Conservation (phyloP, 2,329 filamentous ascomycete species). For the Phialophora expanda region DNA sequence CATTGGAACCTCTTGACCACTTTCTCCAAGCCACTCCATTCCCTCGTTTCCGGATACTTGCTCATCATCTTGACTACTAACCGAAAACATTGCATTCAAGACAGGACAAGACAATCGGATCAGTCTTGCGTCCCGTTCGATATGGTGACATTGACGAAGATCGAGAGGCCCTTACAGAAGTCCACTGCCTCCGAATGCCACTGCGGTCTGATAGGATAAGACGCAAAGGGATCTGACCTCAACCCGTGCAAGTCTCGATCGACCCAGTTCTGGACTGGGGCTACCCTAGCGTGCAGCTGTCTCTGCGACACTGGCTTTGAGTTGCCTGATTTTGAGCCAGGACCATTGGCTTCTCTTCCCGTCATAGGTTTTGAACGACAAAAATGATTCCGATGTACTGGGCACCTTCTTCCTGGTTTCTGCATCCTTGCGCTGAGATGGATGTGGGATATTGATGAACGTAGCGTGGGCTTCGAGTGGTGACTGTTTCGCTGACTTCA, state of each 20-base stretch:
- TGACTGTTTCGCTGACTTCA: background rate
- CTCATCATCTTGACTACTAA: background rate
- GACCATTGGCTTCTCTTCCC: background rate
- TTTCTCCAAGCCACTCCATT: background rate
- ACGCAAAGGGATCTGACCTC: background rate
- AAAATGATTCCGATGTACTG: background rate
- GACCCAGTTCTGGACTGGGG: background rate
- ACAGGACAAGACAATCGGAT: background rate
- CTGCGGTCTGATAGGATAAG: background rate
- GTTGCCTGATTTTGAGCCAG: background rate
- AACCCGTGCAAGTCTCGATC: background rate
- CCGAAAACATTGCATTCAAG: background rate
- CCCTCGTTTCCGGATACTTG: background rate
- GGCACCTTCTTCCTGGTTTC: background rate
- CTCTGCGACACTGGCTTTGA: background rate
- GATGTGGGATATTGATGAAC: background rate
- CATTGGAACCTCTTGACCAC: background rate
- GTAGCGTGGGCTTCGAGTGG: background rate
- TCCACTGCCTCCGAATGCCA: background rate
- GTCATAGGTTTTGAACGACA: background rate
- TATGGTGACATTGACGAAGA: background rate
- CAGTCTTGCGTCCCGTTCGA: background rate
- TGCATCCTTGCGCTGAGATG: background rate
- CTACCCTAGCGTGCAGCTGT: background rate
- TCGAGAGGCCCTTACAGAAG: background rate